Conservation (phyloP, 116 monocot species). For the Trichopus zeylanicus region DNA sequence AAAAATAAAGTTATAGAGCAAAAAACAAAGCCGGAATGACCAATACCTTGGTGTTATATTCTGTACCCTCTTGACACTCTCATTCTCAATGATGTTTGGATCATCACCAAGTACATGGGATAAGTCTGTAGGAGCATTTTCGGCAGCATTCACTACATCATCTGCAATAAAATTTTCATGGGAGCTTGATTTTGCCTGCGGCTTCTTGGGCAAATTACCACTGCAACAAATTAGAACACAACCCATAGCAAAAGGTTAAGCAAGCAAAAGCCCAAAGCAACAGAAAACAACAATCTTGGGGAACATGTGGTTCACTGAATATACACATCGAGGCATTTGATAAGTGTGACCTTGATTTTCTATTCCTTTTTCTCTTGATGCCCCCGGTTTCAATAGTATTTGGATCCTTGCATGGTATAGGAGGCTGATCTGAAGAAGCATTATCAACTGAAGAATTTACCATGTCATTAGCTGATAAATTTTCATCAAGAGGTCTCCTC, state of each 20-base stretch:
- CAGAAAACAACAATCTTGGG: neutral
- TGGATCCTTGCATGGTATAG: neutral
- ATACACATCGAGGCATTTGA: neutral
- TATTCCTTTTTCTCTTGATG: neutral
- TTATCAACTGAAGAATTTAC: neutral
- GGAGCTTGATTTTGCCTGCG: neutral
- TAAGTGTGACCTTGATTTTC: constrained; percentile 1
- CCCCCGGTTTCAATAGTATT: neutral
- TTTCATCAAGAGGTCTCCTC: neutral
- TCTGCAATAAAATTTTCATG: neutral
- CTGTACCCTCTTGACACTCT: constrained; percentile 1
- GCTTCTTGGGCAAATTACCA: neutral
- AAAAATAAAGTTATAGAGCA: too few species aligned
- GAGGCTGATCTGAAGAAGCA: neutral
- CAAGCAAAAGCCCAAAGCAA: neutral
- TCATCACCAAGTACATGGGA: neutral
- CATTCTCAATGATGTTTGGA: neutral
- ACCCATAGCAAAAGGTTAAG: neutral
- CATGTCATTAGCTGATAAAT: neutral
- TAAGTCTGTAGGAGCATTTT: neutral
- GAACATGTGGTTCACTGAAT: neutral
- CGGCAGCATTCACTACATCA: neutral
- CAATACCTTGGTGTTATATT: constrained; percentile 17
- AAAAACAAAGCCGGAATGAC: neutral
- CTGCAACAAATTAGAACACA: neutral